Evolutionary conservation across 1,284 basidiomycete species (phyloP).

Genomic region (Grifola frondosa): DNA sequence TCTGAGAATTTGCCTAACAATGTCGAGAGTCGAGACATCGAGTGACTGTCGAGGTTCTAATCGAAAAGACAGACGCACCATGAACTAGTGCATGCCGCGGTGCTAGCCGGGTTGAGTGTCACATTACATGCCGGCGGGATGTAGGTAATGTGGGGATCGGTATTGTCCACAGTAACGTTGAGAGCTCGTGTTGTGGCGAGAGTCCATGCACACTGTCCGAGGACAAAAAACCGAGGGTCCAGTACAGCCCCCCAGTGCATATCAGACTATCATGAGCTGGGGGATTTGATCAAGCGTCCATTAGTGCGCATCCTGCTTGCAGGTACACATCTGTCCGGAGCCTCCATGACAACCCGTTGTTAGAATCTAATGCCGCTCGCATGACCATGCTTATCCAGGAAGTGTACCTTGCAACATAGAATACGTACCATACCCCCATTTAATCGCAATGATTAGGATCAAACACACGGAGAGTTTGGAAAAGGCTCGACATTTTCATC

Average conservation of each 20-base stretch:
- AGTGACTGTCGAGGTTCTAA: no score
- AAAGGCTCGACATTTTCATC: no score
- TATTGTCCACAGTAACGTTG: conserved; percentile 28
- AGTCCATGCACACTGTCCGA: conserved; percentile 9
- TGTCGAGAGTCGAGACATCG: not conserved
- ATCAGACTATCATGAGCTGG: conserved; percentile 21
- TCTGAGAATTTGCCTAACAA: conserved; percentile 25
- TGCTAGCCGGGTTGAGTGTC: conserved; percentile 11
- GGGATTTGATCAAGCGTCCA: no score
- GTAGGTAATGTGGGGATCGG: conserved; percentile 29
- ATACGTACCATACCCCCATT: no score
- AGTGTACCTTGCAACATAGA: no score
- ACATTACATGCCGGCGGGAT: conserved; percentile 29
- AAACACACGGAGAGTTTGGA: no score
- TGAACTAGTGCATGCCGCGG: conserved; percentile 23
- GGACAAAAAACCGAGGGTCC: conserved; percentile 1
- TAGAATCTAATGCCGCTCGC: no score
- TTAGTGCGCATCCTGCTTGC: no score
- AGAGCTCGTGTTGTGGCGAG: conserved; percentile 5
- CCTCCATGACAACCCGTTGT: no score
- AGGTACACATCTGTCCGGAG: no score
- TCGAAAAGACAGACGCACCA: conserved; percentile 24
- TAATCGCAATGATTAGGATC: no score
- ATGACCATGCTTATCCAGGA: no score
- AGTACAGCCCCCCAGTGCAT: conserved; percentile 15